Evolutionary conservation across 192 early-diverging fungal genomes (phyloP), one percentile per base, ranked within the genome.

Genomic region (Rhizophlyctis rosea): DNA sequence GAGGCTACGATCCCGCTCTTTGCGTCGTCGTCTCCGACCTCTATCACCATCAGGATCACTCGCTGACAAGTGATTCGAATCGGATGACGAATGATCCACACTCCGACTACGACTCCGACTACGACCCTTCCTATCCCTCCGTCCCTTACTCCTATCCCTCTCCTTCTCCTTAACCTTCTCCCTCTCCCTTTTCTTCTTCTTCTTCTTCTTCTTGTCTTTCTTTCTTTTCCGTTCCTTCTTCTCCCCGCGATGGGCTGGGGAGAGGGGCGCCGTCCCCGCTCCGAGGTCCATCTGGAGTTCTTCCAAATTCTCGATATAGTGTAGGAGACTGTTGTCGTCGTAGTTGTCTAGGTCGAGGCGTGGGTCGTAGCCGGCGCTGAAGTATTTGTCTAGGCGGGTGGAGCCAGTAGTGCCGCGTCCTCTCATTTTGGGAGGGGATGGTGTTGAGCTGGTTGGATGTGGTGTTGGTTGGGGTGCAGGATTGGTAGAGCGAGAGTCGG

Each of bases 271-370:
- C n/a, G 34, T 29, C 34, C 44, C 49, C 21, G 18, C 54, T 16
- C 27, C n/a, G 29, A n/a, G n/a, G n/a, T n/a, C n/a, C n/a, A n/a
- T 35, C 5, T 36, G 23, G 28, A 70, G 50, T 13, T 65, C 72
- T 47, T 75, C 66, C 18, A 81, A 14, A 9, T 66, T 50, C 14
- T 66, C 24, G 3, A 79, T 66, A 54, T 76, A 81, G 18, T 62
- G 52, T 2, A 58, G 53, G 31, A 79, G 25, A 59, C 53, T 74
- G 13, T 31, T 35, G 48, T 79, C 79, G 60, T 76, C 74, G 57
- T 76, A 81, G 64, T 81, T 81, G 58, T 74, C 69, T 23, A 76
- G 57, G 60, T 81, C 79, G 2, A 79, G 61, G 11, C 60, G 28
- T 0, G 79, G 76, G 57, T 81, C 64, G 61, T 81, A 81, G 2